A percentile compares a stretch with the other conserved stretches of the same genome.
These are phyloP conservation scores for Aspergillus sparsus DNA, from an alignment of 495 filamentous ascomycete genomes.

Conservation along the genomic window DNA sequence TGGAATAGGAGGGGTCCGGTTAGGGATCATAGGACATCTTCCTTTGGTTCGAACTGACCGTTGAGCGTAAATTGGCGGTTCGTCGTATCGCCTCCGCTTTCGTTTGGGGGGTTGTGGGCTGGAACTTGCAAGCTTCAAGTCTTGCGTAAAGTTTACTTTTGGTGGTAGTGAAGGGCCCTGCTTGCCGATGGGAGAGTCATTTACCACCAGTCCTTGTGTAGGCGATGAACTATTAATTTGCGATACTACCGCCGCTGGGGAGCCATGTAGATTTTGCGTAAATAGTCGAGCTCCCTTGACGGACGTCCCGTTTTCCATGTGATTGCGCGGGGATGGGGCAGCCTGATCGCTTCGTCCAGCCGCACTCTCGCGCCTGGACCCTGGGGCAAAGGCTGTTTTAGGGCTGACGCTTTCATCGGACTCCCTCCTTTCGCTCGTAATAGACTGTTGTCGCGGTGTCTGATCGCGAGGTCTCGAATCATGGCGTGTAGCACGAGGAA, in stretches of 20 bases:
- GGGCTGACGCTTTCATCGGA: constrained; percentile 48
- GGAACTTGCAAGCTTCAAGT: constrained; percentile 16
- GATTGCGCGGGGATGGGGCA: constrained; percentile 21
- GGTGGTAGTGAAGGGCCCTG: constrained; percentile 13
- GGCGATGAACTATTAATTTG: constrained; percentile 40
- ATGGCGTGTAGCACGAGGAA: constrained; percentile 30
- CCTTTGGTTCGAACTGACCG: constrained; percentile 39
- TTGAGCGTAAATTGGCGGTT: constrained; percentile 51
- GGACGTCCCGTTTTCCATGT: constrained; percentile 32
- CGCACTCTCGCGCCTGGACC: constrained; percentile 35
- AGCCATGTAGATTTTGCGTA: constrained; percentile 23
- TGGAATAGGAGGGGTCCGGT: constrained; percentile 37
- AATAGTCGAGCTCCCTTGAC: constrained; percentile 30
- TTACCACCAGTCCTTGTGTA: constrained; percentile 16
- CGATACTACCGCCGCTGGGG: constrained; percentile 21
- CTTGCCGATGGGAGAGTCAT: constrained; percentile 18
- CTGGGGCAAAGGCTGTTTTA: constrained; percentile 35
- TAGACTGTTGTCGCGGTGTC: constrained; percentile 26
- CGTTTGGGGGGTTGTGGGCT: constrained; percentile 35
- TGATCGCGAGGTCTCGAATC: constrained; percentile 36
- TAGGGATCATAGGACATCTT: constrained; percentile 40
- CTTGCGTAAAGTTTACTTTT: constrained; percentile 32
- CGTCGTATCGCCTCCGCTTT: constrained; percentile 44
- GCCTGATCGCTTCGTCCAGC: constrained; percentile 23
- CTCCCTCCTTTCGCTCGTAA: constrained; percentile 40